Conservation (phyloP, 345 rosid genomes). For the Kandelia obovata region DNA sequence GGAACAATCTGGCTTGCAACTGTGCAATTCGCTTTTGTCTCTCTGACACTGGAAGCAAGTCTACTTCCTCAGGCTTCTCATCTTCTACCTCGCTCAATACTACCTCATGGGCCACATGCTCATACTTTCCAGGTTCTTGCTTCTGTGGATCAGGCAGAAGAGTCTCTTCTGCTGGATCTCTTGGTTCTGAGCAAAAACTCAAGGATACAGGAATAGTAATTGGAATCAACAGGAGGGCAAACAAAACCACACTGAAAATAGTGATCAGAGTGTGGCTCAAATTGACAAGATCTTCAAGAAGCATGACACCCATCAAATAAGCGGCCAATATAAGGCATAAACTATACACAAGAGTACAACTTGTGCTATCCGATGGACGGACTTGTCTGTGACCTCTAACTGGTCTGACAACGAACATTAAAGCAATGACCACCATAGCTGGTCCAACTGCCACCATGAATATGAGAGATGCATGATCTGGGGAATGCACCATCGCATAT, state of each 20-base stretch:
- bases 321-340: conserved; percentile 80
- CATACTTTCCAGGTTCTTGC: conserved; percentile 48
- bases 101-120: conserved; percentile 41
- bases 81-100: conserved; percentile 91
- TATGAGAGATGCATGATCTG: conserved; percentile 77
- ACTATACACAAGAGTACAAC: conserved; percentile 66
- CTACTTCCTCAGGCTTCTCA: conserved; percentile 85
- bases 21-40: conserved; percentile 78
- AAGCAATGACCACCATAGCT: conserved; percentile 58
- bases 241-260: conserved; percentile 55
- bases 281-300: conserved; percentile 68
- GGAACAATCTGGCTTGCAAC: conserved; percentile 70
- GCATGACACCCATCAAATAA: conserved; percentile 88
- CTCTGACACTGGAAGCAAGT: conserved; percentile 79
- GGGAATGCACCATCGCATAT: conserved; percentile 66
- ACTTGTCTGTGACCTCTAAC: conserved; percentile 92
- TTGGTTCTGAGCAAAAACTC: conserved; percentile 45
- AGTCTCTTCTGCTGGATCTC: conserved; percentile 46
- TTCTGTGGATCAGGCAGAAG: conserved; percentile 48
- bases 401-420: conserved; percentile 88
- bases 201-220: conserved; percentile 58
- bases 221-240: conserved; percentile 62
- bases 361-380: conserved; percentile 58
- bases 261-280: conserved; percentile 45
- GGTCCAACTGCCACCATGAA: conserved; percentile 98